A percentile compares a stretch with the other conserved stretches of the same genome.
phyloP scores from a whole-genome alignment of 441 rosid genomes.

The Metrosideros polymorpha region DNA sequence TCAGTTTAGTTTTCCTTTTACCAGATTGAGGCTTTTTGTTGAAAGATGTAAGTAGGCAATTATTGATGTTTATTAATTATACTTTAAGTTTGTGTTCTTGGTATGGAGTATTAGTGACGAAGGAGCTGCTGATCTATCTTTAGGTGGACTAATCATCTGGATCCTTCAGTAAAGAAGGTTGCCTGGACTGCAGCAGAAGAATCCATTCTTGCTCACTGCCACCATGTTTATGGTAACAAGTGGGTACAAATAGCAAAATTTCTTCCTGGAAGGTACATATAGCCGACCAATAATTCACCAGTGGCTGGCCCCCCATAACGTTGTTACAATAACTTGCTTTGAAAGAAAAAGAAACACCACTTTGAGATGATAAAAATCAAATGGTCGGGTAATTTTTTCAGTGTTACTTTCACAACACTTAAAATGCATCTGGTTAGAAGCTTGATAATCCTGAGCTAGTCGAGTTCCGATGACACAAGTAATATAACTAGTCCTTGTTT shows the following conservation, averaged over 20 bases:
- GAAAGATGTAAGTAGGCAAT: not conserved
- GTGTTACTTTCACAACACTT: not conserved
- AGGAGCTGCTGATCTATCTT: not conserved
- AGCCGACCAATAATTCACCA: not conserved
- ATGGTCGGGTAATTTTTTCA: not conserved
- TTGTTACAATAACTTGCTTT: not conserved
- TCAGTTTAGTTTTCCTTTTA: not conserved
- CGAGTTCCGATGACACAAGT: not conserved
- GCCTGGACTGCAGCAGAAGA: constrained; percentile 20
- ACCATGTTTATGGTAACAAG: constrained; percentile 17
- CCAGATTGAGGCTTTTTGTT: not conserved
- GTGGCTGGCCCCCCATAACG: not conserved
- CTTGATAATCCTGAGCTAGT: not conserved
- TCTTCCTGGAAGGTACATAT: constrained; percentile 24
- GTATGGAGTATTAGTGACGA: not conserved
- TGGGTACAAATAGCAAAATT: constrained; percentile 17
- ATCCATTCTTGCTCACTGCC: constrained; percentile 6
- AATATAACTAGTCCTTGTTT: not conserved
- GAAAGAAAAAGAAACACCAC: not conserved
- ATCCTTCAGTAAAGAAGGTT: constrained; percentile 18
- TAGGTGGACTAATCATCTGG: constrained; percentile 24
- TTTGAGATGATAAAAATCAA: not conserved
- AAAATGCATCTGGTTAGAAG: not conserved
- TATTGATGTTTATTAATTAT: not conserved
- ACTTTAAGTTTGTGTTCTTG: not conserved